phyloP scores from a whole-genome alignment of 352 stramenopile genomes.

The Pythium brachiatum region DNA sequence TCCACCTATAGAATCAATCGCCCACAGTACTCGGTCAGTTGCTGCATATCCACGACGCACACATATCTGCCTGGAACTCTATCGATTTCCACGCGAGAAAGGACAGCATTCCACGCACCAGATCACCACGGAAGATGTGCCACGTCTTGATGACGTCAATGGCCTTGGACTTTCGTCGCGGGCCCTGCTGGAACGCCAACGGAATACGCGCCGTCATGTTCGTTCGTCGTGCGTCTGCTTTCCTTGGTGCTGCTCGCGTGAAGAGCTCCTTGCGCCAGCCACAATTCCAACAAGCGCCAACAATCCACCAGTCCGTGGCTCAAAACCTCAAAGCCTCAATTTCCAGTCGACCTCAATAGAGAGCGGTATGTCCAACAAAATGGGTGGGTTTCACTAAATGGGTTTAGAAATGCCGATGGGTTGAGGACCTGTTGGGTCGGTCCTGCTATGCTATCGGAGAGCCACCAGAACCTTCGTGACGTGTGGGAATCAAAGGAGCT shows the following conservation, averaged over 20 bases:
- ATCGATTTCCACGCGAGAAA: not conserved
- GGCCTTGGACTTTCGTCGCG: constrained; percentile 73
- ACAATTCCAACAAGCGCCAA: constrained; percentile 13
- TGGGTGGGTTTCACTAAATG: constrained; percentile 2
- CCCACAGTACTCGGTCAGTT: constrained; percentile 1
- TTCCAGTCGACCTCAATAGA: constrained; percentile 2
- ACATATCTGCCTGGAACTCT: not conserved
- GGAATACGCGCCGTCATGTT: constrained; percentile 76
- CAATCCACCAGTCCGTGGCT: not conserved
- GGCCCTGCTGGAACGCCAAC: constrained; percentile 72
- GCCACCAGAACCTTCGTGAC: constrained; percentile 27
- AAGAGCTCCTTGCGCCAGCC: constrained; percentile 16
- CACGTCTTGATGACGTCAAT: constrained; percentile 79
- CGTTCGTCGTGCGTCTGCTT: not conserved
- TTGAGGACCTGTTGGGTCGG: not conserved
- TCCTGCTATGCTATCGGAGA: constrained; percentile 4
- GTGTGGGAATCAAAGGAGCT: not conserved
- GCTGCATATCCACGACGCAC: not conserved
- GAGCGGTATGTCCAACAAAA: not conserved
- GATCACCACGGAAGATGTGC: constrained; percentile 77
- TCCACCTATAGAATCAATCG: constrained; percentile 46
- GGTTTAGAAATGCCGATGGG: not conserved
- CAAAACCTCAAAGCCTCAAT: constrained; percentile 25
- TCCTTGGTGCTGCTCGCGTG: not conserved
- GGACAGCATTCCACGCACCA: constrained; percentile 33